Evolutionary conservation across 805 yeast species (phyloP), one percentile per base, ranked within the genome.

Genomic region (Lipomyces kockii): DNA sequence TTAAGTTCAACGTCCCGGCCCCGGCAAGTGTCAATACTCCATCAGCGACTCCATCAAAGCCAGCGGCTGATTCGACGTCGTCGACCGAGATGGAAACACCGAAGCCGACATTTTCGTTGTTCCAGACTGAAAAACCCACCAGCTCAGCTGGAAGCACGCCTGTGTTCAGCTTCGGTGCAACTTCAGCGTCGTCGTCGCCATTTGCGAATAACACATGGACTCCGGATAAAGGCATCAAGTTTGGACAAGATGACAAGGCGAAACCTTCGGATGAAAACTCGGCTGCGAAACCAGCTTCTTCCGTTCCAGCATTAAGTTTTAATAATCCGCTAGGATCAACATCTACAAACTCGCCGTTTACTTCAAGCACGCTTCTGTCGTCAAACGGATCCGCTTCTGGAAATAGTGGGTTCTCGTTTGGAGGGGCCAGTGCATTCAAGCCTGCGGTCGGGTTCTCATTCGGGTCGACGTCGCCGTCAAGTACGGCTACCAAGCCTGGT

Each of bases 201-300:
- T 37, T 46, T 34, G 61, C 66, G 8, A 61, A 62, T 60, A 62
- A 73, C 66, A 71, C 75, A 1, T 77, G 79, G 79, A 63, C 77
- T 3, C 79, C 79, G 3, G 76, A 72, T 12, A 75, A 75, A 65
- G 77, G 76, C 8, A 75, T 77, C 67, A 76, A 74, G 62, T 77
- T 77, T 64, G 76, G 74, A 2, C 62, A 34, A 9, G 46, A 49
- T 12, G 49, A 32, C 60, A 60, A 27, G 39, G 46, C 14, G n/a
- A 52, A 22, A 20, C 2, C 65, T n/a, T 20, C 49, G 29, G n/a
- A 11, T 3, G 52, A 39, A n/a, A 39, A 17, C 20, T 4, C 62
- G 52, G 52, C 65, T 8, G 27, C 65, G 7, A 60, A 58, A 61
- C 68, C 64, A n/a, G 20, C 63, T 37, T 43, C 49, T n/a, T 11